phyloP scores from a whole-genome alignment of 306 rosid species.

The Trifolium subterraneum region DNA sequence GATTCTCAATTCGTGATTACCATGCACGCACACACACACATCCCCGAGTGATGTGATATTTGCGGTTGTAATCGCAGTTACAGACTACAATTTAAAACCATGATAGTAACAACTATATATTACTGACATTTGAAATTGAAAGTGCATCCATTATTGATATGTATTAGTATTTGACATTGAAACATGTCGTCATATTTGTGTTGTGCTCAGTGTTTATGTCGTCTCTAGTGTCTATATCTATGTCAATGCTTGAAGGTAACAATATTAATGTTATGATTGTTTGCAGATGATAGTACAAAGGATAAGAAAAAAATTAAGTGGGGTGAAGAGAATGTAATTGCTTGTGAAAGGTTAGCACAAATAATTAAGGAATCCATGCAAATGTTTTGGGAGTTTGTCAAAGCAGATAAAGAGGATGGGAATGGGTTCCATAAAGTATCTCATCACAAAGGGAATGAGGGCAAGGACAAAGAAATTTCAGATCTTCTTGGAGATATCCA shows the following conservation, averaged over 20 bases:
- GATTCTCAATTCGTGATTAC: neutral
- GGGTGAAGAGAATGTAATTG: conserved; percentile 50
- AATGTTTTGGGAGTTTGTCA: conserved; percentile 64
- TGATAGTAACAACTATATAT: too few species aligned
- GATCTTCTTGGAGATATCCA: conserved; percentile 48
- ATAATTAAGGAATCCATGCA: conserved; percentile 71
- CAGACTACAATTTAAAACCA: neutral
- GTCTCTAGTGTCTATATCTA: neutral
- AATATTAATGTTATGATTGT: neutral
- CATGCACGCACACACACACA: neutral
- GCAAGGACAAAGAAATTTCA: conserved; percentile 51
- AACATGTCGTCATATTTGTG: neutral
- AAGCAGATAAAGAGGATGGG: conserved; percentile 63
- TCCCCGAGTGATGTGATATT: too few species aligned
- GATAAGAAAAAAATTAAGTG: conserved; percentile 27
- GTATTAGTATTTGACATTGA: too few species aligned
- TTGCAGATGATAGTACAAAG: conserved; percentile 57
- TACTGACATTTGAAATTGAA: too few species aligned
- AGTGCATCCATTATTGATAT: too few species aligned
- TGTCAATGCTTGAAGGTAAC: neutral
- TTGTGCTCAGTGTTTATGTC: too few species aligned
- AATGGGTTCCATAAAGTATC: conserved; percentile 41
- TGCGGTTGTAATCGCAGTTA: too few species aligned
- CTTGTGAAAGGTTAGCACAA: conserved; percentile 47
- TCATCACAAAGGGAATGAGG: conserved; percentile 42